phyloP scores from a whole-genome alignment of 139 green algal species.

The Axilococcus clingmanii region DNA sequence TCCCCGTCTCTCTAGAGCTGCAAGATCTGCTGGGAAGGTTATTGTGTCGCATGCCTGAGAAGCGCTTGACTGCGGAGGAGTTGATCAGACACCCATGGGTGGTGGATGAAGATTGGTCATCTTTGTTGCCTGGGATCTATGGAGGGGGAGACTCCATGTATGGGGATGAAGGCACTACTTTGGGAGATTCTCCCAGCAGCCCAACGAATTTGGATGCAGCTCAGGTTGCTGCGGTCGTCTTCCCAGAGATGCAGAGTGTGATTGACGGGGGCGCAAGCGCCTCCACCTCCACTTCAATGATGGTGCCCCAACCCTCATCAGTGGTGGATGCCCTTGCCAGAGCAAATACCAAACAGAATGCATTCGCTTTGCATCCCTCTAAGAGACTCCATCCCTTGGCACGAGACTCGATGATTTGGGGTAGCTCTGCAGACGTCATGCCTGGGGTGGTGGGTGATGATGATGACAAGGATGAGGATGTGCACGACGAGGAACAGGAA shows the following conservation, averaged over 20 bases:
- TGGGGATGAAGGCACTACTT: too few relatives aligned
- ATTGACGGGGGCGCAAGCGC: too few relatives aligned
- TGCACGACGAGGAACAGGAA: neutral
- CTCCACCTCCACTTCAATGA: too few relatives aligned
- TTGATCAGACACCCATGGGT: constrained; percentile 27
- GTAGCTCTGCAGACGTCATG: neutral
- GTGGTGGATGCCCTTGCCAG: too few relatives aligned
- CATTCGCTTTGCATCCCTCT: neutral
- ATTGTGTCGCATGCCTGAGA: constrained; percentile 8
- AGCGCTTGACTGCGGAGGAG: constrained; percentile 18
- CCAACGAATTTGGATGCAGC: too few relatives aligned
- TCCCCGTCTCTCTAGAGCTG: constrained; percentile 14
- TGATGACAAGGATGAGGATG: neutral
- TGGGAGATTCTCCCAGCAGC: too few relatives aligned
- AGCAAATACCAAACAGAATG: neutral
- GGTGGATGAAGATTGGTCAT: neutral
- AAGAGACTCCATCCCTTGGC: neutral
- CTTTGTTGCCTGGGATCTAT: too few relatives aligned
- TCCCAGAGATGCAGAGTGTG: too few relatives aligned
- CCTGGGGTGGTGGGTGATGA: neutral
- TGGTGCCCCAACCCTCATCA: too few relatives aligned
- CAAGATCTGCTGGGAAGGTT: constrained; percentile 23
- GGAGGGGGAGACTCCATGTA: too few relatives aligned
- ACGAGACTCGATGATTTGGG: neutral
- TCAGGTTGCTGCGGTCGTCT: too few relatives aligned